A percentile compares a stretch with the other conserved stretches of the same genome.
Evolutionary conservation across 768 basidiomycete genomes (phyloP).

Genomic region (Tricholoma bakamatsutake): DNA sequence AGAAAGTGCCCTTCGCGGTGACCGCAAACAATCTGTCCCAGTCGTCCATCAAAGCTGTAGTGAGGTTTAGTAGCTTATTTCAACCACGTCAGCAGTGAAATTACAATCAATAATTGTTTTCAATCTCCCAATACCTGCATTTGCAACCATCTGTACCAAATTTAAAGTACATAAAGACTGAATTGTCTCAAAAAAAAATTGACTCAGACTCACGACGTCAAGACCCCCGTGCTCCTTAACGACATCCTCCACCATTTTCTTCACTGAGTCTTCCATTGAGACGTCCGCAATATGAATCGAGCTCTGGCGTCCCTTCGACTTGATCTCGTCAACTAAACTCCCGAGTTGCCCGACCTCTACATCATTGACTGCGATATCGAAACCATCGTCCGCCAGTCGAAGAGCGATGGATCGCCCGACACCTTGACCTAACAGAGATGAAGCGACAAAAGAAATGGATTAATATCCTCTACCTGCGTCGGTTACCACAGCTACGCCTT

Average conservation of each 20-base stretch:
- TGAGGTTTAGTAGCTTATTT: not conserved
- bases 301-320: conserved; percentile 10
- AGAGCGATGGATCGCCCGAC: conserved; percentile 9
- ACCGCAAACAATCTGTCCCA: conserved; percentile 20
- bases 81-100: not conserved
- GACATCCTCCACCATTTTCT: conserved; percentile 18
- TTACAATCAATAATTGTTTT: conserved; percentile 8
- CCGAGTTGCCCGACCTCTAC: conserved; percentile 24
- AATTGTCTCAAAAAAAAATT: not conserved
- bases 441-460: not conserved
- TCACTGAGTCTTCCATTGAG: conserved; percentile 18
- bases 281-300: conserved; percentile 14
- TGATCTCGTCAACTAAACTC: conserved; percentile 14
- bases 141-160: conserved; percentile 25
- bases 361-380: conserved; percentile 19
- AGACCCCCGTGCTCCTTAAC: conserved; percentile 20
- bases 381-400: conserved; percentile 11
- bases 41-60: conserved; percentile 14
- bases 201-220: conserved; percentile 23
- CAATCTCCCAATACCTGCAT: conserved; percentile 19
- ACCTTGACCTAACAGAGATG: conserved; percentile 1
- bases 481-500: conserved; percentile 1
- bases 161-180: not conserved
- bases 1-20: conserved; percentile 26
- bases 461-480: not conserved